Percentiles rank a stretch among this genome's conserved stretches.
Conservation (phyloP, 2,329 filamentous ascomycete species). For the Colletotrichum caudatum region DNA sequence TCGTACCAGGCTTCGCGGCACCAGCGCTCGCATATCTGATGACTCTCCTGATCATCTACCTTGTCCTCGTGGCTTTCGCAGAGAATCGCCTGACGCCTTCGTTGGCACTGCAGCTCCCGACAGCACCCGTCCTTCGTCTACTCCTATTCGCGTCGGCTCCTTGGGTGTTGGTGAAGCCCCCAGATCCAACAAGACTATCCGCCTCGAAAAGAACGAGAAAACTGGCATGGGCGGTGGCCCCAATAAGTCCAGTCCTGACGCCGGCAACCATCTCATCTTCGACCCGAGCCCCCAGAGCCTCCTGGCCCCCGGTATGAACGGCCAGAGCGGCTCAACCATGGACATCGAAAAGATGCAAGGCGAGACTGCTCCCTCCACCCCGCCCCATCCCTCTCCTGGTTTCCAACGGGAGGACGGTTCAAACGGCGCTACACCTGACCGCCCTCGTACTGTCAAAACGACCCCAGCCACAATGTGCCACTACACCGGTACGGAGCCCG, state of each 20-base stretch:
- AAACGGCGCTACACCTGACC: not conserved
- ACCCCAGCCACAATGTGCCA: not conserved
- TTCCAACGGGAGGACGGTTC: not conserved
- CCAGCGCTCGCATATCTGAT: not conserved
- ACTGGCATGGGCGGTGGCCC: not conserved
- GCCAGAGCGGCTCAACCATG: not conserved
- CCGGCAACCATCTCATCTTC: constrained; percentile 7
- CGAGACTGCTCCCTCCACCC: constrained; percentile 2
- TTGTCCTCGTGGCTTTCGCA: no score
- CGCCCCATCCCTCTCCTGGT: not conserved
- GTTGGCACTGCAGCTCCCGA: not conserved
- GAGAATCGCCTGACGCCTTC: not conserved
- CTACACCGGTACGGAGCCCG: not conserved
- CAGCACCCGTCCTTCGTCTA: not conserved
- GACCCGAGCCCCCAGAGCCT: constrained; percentile 26
- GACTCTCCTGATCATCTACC: not conserved
- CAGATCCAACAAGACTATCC: constrained; percentile 20
- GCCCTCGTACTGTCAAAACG: constrained; percentile 26
- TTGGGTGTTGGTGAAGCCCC: constrained; percentile 16
- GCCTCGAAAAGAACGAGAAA: not conserved
- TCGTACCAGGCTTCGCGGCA: not conserved
- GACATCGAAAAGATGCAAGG: not conserved
- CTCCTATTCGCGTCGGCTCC: not conserved
- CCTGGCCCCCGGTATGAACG: constrained; percentile 16
- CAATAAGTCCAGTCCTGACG: not conserved